phyloP scores from a whole-genome alignment of 768 basidiomycete species.

The Lactifluus pinguis region DNA sequence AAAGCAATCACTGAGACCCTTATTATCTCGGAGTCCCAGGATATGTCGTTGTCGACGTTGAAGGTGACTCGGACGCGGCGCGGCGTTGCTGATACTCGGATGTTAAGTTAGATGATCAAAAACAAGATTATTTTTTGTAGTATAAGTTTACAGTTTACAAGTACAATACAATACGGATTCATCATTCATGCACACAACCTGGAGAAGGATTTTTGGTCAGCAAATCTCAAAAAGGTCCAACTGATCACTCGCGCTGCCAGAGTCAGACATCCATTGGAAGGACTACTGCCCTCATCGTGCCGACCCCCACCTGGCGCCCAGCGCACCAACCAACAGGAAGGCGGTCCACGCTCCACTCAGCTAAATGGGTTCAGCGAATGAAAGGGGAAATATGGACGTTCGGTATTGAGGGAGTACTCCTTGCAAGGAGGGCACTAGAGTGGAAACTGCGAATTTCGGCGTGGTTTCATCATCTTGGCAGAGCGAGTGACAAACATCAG shows the following conservation, averaged over 20 bases:
- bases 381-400: constrained; percentile 67
- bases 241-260: constrained; percentile 4
- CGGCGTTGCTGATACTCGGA: background rate
- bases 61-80: background rate
- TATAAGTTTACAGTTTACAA: background rate
- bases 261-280: constrained; percentile 91
- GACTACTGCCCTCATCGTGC: constrained; percentile 53
- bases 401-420: constrained; percentile 66
- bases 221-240: background rate
- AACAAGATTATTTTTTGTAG: background rate
- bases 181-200: background rate
- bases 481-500: background rate
- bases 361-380: constrained; percentile 54
- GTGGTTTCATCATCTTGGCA: constrained; percentile 24
- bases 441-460: constrained; percentile 85
- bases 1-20: background rate
- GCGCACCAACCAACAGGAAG: constrained; percentile 44
- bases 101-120: too few species aligned
- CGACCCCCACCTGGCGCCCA: constrained; percentile 67
- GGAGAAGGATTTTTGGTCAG: background rate
- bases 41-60: too few species aligned
- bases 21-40: background rate
- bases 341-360: constrained; percentile 57
- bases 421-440: constrained; percentile 52
- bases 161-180: background rate